A percentile compares a stretch with the other conserved stretches of the same genome.
Evolutionary conservation across 73 alveolate species (phyloP).

Genomic region (Tetrahymena elliotti): DNA sequence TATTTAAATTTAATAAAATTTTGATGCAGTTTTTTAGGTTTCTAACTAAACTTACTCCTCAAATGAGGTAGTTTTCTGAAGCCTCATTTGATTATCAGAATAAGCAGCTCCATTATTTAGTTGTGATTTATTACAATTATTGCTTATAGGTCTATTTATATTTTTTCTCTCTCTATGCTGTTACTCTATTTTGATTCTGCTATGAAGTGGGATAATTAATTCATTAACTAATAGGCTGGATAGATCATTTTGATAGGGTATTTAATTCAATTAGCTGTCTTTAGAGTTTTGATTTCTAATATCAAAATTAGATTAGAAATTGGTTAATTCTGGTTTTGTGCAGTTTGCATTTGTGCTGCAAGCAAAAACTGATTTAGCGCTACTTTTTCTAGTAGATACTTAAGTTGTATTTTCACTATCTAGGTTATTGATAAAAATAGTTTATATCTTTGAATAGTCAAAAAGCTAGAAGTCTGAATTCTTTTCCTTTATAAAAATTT

Average conservation of each 20-base stretch:
- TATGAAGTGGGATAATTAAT: not conserved
- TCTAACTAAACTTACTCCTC: not conserved
- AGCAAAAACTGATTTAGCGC: not conserved
- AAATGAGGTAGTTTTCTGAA: not conserved
- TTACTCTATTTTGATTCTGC: not conserved
- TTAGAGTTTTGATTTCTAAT: not conserved
- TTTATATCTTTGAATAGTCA: not conserved
- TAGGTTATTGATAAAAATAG: not conserved
- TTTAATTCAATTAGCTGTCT: not conserved
- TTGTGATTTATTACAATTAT: not conserved
- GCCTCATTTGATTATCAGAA: not conserved
- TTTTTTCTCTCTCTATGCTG: not conserved
- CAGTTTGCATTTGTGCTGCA: not conserved
- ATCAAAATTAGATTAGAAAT: not conserved
- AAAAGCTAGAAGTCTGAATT: not conserved
- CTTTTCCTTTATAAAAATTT: not conserved
- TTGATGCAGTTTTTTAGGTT: not conserved
- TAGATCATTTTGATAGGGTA: not conserved
- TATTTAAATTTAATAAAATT: not conserved
- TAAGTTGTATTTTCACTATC: not conserved
- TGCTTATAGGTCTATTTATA: not conserved
- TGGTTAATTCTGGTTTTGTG: not conserved
- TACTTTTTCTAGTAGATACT: not conserved
- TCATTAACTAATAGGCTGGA: not conserved
- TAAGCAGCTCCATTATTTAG: not conserved